These are phyloP conservation scores for Alternaria panax DNA, from an alignment of 2,329 filamentous ascomycete species.

Conservation along the genomic window DNA sequence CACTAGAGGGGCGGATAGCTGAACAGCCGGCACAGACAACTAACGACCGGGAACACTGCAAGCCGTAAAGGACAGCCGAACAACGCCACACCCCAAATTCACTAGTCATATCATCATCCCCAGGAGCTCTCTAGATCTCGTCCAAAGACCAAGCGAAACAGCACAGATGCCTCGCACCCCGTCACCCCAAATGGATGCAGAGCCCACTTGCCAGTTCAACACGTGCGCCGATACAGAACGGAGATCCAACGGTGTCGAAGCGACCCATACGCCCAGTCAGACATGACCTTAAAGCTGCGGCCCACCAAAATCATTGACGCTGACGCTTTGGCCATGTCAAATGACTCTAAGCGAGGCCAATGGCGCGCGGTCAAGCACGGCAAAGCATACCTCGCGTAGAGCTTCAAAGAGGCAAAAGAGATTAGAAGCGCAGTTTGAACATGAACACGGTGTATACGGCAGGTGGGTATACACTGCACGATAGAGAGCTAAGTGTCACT, in stretches of 20 bases:
- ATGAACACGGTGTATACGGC: slow-evolving; percentile 26
- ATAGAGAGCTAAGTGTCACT: slow-evolving; percentile 9
- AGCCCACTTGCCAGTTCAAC: not conserved
- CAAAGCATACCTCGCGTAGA: slow-evolving; percentile 23
- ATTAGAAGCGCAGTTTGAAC: not conserved
- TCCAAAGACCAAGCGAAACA: not conserved
- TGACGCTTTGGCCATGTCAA: slow-evolving; percentile 10
- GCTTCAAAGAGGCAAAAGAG: slow-evolving; percentile 6
- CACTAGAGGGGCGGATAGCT: not conserved
- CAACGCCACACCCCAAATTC: slow-evolving; percentile 1
- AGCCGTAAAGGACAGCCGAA: slow-evolving; percentile 2
- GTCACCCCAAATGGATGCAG: slow-evolving; percentile 9
- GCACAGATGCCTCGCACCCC: slow-evolving; percentile 1
- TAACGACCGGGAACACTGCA: slow-evolving; percentile 5
- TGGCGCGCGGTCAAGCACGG: not conserved
- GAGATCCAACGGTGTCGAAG: not conserved
- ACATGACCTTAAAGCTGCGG: not conserved
- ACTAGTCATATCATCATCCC: not conserved
- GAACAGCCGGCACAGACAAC: not conserved
- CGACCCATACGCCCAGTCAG: slow-evolving; percentile 6
- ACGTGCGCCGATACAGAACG: slow-evolving; percentile 1
- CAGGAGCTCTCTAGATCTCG: not conserved
- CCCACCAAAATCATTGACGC: slow-evolving; percentile 3
- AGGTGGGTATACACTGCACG: slow-evolving; percentile 11
- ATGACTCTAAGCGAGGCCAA: slow-evolving; percentile 16